Base-by-base conservation (phyloP, 768 basidiomycete genomes). In the Leccinum incarnatum region DNA sequence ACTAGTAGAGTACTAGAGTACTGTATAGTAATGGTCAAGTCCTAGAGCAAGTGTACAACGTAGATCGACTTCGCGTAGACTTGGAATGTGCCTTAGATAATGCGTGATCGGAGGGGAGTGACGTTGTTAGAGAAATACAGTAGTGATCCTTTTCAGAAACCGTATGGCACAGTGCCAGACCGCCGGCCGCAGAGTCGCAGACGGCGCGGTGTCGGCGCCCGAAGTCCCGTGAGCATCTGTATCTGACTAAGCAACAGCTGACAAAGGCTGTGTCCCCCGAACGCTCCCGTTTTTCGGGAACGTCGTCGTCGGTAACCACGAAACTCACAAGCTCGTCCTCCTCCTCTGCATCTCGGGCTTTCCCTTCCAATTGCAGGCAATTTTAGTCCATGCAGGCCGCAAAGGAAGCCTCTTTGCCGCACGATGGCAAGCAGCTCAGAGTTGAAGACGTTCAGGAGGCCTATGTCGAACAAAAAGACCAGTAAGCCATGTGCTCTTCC, bases 391-490 rank as follows among this genome's bases (percentile, higher is more conserved):
- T 70, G 70, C 60, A 14, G 29, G 40, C 30, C 34, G 54, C 50
- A 27, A 56, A 57, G 50, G 63, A 71, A 37, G 40, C 59, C 11
- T 51, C 57, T 32, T 51, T 65, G 47, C 61, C 61, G 10, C 53
- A 42, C 40, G 40, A 55, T 53, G 62, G 58, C 27, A 71, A 71
- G 57, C 70, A 69, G 55, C 65, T 83, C 62, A 83, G 79, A 72
- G 82, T 78, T 17, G 88, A 89, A 66, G 88, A 89, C 72, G 83
- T 88, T 47, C 87, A 92, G 74, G 86, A 86, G 69, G 84, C 81
- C 5, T 93, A 89, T 72, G 76, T 91, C 64, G 83, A 84, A 66
- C 83, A 86, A 63, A 89, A 88, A 73, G 84, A 92, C 68, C 78
- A 84, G 93, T 91, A 66, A 65, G 85, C 14, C n/a, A 0, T 6